Conservation (phyloP, 2,329 filamentous ascomycete species). For the Calonectria pseudoturangicola region DNA sequence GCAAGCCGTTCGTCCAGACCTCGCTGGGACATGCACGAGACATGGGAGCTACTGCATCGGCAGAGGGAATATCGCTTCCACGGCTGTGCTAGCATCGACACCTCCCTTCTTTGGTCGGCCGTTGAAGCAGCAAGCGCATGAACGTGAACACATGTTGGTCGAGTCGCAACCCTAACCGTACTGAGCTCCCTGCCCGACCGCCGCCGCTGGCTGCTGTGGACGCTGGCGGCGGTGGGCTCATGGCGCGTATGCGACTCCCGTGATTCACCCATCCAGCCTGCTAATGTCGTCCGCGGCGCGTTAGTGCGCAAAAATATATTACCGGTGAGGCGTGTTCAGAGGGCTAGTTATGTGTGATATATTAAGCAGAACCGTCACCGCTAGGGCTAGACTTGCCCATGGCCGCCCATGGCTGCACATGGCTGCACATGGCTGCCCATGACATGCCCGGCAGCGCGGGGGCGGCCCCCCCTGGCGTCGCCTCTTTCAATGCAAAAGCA, state of each 20-base stretch:
- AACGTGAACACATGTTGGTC: neutral
- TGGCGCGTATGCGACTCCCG: neutral
- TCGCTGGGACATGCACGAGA: constrained; percentile 14
- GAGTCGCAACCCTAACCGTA: constrained; percentile 19
- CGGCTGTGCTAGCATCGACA: constrained; percentile 1
- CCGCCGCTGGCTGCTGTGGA: neutral
- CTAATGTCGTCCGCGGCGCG: neutral
- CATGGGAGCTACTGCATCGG: constrained; percentile 24
- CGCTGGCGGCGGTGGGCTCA: neutral
- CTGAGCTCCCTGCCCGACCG: constrained; percentile 9
- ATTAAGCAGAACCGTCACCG: constrained; percentile 8
- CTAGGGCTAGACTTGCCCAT: constrained; percentile 11
- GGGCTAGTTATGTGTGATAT: constrained; percentile 20
- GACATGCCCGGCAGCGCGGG: constrained; percentile 13
- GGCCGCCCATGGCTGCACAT: no score
- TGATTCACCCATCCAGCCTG: constrained; percentile 12
- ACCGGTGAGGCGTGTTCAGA: constrained; percentile 5
- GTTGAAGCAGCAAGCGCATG: constrained; percentile 2
- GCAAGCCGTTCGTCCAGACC: constrained; percentile 12
- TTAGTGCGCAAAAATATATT: constrained; percentile 23
- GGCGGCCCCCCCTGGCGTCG: constrained; percentile 5
- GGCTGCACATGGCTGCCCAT: neutral
- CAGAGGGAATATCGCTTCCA: constrained; percentile 13
- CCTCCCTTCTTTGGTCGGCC: no score
- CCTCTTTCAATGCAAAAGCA: constrained; percentile 13